Evolutionary conservation across 2,329 filamentous ascomycete genomes (phyloP).

Genomic region (Venturia oleaginea): DNA sequence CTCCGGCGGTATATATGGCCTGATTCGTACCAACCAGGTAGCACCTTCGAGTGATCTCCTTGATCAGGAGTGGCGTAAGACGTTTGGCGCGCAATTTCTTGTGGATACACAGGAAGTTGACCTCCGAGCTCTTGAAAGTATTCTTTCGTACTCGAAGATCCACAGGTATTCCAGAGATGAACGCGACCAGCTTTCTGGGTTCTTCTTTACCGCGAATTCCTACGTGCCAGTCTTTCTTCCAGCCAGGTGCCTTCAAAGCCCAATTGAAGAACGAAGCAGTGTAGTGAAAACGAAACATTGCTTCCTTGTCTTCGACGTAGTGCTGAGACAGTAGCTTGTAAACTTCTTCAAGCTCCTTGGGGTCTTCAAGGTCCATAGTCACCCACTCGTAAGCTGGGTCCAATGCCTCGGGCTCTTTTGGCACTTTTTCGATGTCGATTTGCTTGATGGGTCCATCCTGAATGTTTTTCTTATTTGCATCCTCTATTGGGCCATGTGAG

Average conservation of each 20-base stretch:
- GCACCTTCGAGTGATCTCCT: conserved; percentile 90
- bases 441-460: conserved; percentile 78
- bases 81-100: conserved; percentile 95
- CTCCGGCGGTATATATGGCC: conserved; percentile 89
- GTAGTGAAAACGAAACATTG: conserved; percentile 97
- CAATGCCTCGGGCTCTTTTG: conserved; percentile 66
- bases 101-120: conserved; percentile 97
- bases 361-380: conserved; percentile 73
- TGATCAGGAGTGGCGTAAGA: conserved; percentile 88
- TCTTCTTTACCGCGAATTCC: conserved; percentile 71
- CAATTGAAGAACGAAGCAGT: conserved; percentile 81
- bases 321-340: conserved; percentile 87
- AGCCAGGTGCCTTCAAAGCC: conserved; percentile 90
- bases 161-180: conserved; percentile 89
- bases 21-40: conserved; percentile 84
- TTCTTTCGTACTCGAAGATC: conserved; percentile 71
- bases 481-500: conserved; percentile 2
- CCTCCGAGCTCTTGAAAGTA: conserved; percentile 70
- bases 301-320: conserved; percentile 95
- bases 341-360: conserved; percentile 67
- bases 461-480: conserved; percentile 39
- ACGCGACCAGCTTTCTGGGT: conserved; percentile 82
- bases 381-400: conserved; percentile 83
- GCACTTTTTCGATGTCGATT: conserved; percentile 68
- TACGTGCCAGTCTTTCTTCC: conserved; percentile 90